These are phyloP conservation scores for Antitrichia curtipendula DNA, from an alignment of 225 moss, liverwort and hornwort species.

Conservation along the genomic window DNA sequence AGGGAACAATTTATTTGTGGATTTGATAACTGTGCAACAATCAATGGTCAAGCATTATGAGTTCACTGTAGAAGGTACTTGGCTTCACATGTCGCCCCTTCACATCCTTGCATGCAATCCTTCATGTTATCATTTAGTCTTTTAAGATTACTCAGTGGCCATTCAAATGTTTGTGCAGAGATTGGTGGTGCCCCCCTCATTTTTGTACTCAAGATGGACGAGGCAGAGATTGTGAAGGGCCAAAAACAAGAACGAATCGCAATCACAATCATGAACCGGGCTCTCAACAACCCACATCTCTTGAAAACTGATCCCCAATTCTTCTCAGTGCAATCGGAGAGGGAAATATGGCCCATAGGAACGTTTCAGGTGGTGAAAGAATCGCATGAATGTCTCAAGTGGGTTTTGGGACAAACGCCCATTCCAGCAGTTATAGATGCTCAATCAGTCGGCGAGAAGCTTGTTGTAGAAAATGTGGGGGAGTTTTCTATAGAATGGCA, in stretches of 20 bases:
- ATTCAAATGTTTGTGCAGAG: background rate
- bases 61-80: background rate
- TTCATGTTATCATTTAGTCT: fast-evolving
- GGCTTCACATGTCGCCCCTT: background rate
- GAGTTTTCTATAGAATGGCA: background rate
- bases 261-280: background rate
- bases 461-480: background rate
- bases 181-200: background rate
- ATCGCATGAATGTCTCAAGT: background rate
- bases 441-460: background rate
- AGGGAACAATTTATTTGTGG: background rate
- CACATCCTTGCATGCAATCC: too few relatives aligned
- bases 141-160: too few relatives aligned
- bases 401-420: background rate
- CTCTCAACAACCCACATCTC: background rate
- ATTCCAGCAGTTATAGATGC: background rate
- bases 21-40: background rate
- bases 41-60: background rate
- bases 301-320: background rate
- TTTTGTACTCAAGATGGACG: background rate
- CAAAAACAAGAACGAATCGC: background rate
- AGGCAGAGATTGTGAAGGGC: background rate
- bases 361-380: background rate
- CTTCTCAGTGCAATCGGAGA: background rate
- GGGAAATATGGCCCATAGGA: too few relatives aligned